phyloP scores from a whole-genome alignment of 805 yeast species.

The Metschnikowia picachoensis region DNA sequence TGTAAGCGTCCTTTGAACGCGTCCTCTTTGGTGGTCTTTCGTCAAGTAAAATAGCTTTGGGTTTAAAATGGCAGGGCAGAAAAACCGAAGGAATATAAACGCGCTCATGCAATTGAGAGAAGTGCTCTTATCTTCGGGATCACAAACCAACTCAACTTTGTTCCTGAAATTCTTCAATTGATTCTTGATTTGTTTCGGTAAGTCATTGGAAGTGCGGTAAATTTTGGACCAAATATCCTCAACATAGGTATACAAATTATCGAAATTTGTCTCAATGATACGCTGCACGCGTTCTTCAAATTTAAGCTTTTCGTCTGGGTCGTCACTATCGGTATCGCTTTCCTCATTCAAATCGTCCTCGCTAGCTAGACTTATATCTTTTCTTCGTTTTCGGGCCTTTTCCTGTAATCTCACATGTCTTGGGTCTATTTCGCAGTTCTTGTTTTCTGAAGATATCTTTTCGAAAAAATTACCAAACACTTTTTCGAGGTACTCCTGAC shows the following conservation, averaged over 20 bases:
- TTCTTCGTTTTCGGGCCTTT: conserved; percentile 24
- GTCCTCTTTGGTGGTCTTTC: conserved; percentile 65
- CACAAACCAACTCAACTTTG: conserved; percentile 60
- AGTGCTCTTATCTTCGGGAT: conserved; percentile 48
- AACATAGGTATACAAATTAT: conserved; percentile 47
- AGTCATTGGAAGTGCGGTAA: conserved; percentile 62
- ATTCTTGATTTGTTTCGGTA: conserved; percentile 63
- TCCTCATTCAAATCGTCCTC: conserved; percentile 20
- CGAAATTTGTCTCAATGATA: conserved; percentile 45
- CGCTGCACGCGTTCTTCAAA: conserved; percentile 28
- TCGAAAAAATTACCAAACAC: conserved; percentile 69
- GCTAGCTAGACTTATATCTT: neutral
- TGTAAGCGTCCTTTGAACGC: conserved; percentile 73
- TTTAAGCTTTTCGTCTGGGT: conserved; percentile 23
- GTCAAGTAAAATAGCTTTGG: conserved; percentile 81
- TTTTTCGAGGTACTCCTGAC: conserved; percentile 71
- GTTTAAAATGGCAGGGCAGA: conserved; percentile 88
- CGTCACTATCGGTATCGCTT: conserved; percentile 21
- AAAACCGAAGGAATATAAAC: conserved; percentile 64
- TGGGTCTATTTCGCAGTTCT: conserved; percentile 83
- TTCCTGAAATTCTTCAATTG: conserved; percentile 62
- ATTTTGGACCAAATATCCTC: conserved; percentile 65
- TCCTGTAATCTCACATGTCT: conserved; percentile 43
- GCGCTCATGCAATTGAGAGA: conserved; percentile 77
- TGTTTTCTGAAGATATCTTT: conserved; percentile 45